Evolutionary conservation across 2,329 filamentous ascomycete species (phyloP).

Genomic region (Penicillium occitanis): DNA sequence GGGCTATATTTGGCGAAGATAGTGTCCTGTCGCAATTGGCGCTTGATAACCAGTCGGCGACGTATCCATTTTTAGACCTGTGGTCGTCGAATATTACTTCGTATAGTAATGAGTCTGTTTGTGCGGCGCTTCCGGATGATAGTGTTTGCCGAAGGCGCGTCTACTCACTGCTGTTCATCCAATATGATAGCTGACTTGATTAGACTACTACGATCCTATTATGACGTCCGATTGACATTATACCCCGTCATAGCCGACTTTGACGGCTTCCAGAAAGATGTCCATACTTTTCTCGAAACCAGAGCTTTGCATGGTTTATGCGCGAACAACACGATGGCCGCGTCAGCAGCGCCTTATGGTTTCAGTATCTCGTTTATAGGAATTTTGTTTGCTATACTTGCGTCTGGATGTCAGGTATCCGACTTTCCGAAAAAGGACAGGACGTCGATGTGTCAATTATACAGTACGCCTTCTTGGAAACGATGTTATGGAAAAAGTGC

Average conservation of each 20-base stretch:
- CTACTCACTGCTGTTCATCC: not conserved
- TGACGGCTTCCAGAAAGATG: constrained; percentile 54
- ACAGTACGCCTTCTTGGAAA: constrained; percentile 45
- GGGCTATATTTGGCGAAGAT: constrained; percentile 51
- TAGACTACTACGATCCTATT: constrained; percentile 58
- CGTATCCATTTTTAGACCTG: constrained; percentile 64
- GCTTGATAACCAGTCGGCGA: constrained; percentile 63
- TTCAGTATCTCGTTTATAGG: constrained; percentile 60
- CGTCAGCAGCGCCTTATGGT: constrained; percentile 52
- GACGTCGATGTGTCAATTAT: constrained; percentile 63
- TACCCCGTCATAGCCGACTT: constrained; percentile 62
- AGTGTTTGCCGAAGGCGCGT: constrained; percentile 50
- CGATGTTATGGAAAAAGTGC: constrained; percentile 13
- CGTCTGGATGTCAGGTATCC: constrained; percentile 62
- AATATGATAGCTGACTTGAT: not conserved
- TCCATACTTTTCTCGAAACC: constrained; percentile 55
- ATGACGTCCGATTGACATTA: constrained; percentile 58
- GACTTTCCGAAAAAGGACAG: constrained; percentile 58
- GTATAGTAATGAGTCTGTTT: constrained; percentile 57
- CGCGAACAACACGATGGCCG: constrained; percentile 41
- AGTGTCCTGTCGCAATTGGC: constrained; percentile 63
- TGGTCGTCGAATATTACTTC: constrained; percentile 63
- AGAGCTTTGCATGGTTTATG: constrained; percentile 38
- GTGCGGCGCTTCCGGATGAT: constrained; percentile 59
- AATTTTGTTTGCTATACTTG: constrained; percentile 60